Evolutionary conservation across 2,329 filamentous ascomycete genomes (phyloP).

Genomic region (Keithomyces neogunnii): DNA sequence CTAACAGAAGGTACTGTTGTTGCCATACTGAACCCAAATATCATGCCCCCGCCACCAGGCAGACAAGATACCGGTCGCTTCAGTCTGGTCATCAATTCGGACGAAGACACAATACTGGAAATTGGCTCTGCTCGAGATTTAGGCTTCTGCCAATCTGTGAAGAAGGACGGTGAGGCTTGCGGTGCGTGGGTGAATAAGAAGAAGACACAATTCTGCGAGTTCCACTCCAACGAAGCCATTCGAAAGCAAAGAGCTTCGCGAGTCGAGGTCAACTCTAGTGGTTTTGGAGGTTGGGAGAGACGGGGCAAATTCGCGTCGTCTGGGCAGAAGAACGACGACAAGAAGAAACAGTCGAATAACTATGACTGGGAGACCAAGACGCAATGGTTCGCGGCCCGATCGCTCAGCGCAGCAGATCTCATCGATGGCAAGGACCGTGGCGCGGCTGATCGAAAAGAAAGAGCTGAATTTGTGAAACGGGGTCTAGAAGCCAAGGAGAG

Average conservation of each 20-base stretch:
- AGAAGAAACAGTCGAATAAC: conserved; percentile 20
- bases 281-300: conserved; percentile 29
- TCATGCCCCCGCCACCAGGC: conserved; percentile 77
- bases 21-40: conserved; percentile 81
- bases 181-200: conserved; percentile 79
- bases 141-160: conserved; percentile 77
- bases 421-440: conserved; percentile 57
- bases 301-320: conserved; percentile 18
- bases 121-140: conserved; percentile 78
- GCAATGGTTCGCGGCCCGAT: conserved; percentile 43
- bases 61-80: conserved; percentile 75
- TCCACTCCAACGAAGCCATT: conserved; percentile 76
- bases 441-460: conserved; percentile 49
- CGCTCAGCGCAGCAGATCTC: conserved; percentile 48
- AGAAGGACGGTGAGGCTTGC: conserved; percentile 77
- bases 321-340: conserved; percentile 8
- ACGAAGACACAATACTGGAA: conserved; percentile 83
- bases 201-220: conserved; percentile 87
- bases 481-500: conserved; percentile 59
- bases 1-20: conserved; percentile 84
- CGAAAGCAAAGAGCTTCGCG: conserved; percentile 57
- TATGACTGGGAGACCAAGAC: conserved; percentile 53
- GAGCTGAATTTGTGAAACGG: conserved; percentile 57
- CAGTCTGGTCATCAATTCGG: conserved; percentile 75
- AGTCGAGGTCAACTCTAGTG: conserved; percentile 72